Evolutionary conservation across 139 green algal genomes (phyloP).

Genomic region (Auxenochlorella pyrenoidosa): DNA sequence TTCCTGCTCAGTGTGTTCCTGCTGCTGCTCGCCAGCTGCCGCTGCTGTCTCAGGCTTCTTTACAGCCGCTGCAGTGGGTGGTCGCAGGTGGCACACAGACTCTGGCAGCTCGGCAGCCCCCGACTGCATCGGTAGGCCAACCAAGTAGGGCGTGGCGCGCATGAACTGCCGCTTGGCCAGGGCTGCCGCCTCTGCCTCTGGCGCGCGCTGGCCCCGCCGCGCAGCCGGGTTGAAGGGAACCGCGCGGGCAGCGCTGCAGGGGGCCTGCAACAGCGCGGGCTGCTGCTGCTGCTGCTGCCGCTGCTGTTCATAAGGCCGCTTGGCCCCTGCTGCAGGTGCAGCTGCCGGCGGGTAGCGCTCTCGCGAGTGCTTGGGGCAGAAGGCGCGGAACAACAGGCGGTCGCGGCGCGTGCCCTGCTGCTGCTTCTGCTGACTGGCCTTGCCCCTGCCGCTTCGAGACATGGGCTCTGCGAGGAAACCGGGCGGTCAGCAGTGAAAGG

Average conservation of each 20-base stretch:
- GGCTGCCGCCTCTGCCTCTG: constrained; percentile 65
- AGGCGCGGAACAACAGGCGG: constrained; percentile 59
- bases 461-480: not conserved
- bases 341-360: not conserved
- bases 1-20: too few relatives aligned
- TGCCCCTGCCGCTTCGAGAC: not conserved
- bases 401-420: constrained; percentile 27
- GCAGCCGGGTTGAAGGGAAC: constrained; percentile 50
- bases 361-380: constrained; percentile 62
- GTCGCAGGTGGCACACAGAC: not conserved
- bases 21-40: constrained; percentile 1
- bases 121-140: not conserved
- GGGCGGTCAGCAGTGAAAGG: not conserved
- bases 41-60: not conserved
- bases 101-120: not conserved
- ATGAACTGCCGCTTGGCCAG: constrained; percentile 71
- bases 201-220: constrained; percentile 59
- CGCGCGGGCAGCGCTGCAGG: constrained; percentile 17
- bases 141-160: constrained; percentile 58
- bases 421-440: not conserved
- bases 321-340: not conserved
- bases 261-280: not conserved
- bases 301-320: not conserved
- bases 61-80: not conserved
- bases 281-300: constrained; percentile 14